Evolutionary conservation across 805 yeast genomes (phyloP).

Genomic region (Lipomyces orientalis): DNA sequence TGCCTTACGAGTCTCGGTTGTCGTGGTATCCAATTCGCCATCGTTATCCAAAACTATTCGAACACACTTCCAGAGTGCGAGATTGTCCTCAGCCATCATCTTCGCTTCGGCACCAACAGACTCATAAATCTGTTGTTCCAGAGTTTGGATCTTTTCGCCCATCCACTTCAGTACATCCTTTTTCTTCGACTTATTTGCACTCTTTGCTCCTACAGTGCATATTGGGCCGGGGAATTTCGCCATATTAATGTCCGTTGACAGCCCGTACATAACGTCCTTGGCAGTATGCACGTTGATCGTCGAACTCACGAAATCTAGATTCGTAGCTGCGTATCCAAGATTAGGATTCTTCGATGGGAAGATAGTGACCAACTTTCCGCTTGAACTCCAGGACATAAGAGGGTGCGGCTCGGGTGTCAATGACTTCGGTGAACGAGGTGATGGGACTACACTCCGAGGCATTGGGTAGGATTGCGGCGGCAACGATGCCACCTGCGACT

Average conservation of each 20-base stretch:
- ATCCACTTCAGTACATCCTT: slow-evolving; percentile 77
- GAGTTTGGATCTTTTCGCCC: slow-evolving; percentile 46
- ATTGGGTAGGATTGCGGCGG: not conserved
- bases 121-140: slow-evolving; percentile 38
- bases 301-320: slow-evolving; percentile 45
- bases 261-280: slow-evolving; percentile 40
- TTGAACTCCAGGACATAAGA: slow-evolving; percentile 66
- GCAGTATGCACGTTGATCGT: slow-evolving; percentile 42
- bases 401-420: slow-evolving; percentile 50
- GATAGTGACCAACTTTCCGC: slow-evolving; percentile 53
- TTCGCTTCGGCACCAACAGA: slow-evolving; percentile 37
- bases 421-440: slow-evolving; percentile 6
- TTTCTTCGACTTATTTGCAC: slow-evolving; percentile 57
- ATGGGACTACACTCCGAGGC: not conserved
- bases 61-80: slow-evolving; percentile 47
- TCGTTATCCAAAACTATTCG: slow-evolving; percentile 42
- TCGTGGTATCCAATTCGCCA: slow-evolving; percentile 20
- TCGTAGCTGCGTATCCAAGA: slow-evolving; percentile 42
- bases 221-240: slow-evolving; percentile 72
- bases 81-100: slow-evolving; percentile 42
- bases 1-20: slow-evolving; percentile 24
- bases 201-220: slow-evolving; percentile 48
- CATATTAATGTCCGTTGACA: slow-evolving; percentile 42
- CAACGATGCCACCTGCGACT: not conserved
- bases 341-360: slow-evolving; percentile 47